Percentiles rank a stretch among this genome's conserved stretches.
These are phyloP conservation scores for Termitomyces eurrhizus DNA, from an alignment of 768 basidiomycete genomes.

Conservation along the genomic window DNA sequence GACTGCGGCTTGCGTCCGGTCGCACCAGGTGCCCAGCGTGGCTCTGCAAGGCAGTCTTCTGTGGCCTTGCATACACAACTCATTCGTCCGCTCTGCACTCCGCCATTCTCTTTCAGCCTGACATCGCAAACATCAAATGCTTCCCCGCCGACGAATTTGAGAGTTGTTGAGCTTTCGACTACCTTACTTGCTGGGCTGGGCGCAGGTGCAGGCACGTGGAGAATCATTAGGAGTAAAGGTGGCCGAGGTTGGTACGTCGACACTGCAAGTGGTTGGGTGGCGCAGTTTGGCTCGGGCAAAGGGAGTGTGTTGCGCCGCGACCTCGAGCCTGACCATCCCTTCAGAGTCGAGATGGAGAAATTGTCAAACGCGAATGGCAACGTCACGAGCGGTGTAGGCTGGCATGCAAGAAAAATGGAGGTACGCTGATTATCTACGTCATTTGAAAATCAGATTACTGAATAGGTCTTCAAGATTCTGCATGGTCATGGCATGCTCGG, in stretches of 20 bases:
- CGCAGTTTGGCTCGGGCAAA: conserved; percentile 31
- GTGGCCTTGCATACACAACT: conserved; percentile 72
- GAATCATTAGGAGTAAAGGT: conserved; percentile 87
- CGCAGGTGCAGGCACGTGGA: conserved; percentile 81
- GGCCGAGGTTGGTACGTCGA: conserved; percentile 96
- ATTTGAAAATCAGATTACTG: not conserved
- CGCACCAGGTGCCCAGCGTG: conserved; percentile 24
- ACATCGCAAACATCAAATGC: conserved; percentile 24
- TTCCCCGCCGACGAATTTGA: conserved; percentile 62
- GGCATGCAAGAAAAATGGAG: conserved; percentile 98
- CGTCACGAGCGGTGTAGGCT: conserved; percentile 88
- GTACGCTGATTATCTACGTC: conserved; percentile 38
- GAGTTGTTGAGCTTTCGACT: conserved; percentile 84
- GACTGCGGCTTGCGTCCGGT: conserved; percentile 47
- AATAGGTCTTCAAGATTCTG: conserved; percentile 49
- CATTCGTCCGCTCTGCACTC: conserved; percentile 75
- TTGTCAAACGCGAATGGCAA: conserved; percentile 82
- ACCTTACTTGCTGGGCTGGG: conserved; percentile 70
- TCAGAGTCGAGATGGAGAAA: conserved; percentile 65
- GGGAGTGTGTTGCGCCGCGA: conserved; percentile 55
- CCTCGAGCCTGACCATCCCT: conserved; percentile 56
- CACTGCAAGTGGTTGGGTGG: conserved; percentile 79
- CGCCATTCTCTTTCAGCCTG: conserved; percentile 69
- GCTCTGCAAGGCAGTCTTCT: conserved; percentile 65
- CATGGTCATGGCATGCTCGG: conserved; percentile 90